phyloP scores from a whole-genome alignment of 768 basidiomycete species.

The Dioszegia hungarica region DNA sequence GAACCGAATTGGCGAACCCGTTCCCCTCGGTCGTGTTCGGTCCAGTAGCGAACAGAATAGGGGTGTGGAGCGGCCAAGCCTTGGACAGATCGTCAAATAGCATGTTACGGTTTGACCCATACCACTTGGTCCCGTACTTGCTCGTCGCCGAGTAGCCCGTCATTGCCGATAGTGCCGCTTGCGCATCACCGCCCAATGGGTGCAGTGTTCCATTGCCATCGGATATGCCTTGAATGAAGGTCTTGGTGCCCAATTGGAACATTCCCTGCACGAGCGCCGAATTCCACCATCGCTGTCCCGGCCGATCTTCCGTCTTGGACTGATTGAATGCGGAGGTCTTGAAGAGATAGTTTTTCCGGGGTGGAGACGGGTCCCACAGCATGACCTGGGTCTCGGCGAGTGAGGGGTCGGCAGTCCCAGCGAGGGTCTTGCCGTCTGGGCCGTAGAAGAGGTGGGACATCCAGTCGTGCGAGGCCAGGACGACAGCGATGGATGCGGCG shows the following conservation, averaged over 20 bases:
- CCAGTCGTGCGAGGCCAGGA: constrained; percentile 23
- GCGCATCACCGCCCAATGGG: not conserved
- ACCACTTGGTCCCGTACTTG: not conserved
- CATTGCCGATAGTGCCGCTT: constrained; percentile 1
- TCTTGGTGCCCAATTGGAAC: not conserved
- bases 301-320: constrained; percentile 14
- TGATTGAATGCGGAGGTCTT: constrained; percentile 8
- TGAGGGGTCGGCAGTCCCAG: not conserved
- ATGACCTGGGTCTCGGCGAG: not conserved
- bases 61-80: constrained; percentile 1
- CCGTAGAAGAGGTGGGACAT: constrained; percentile 18
- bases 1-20: not conserved
- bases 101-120: not conserved
- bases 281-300: constrained; percentile 17
- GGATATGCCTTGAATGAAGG: constrained; percentile 1
- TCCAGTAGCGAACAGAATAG: constrained; percentile 6
- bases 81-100: not conserved
- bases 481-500: constrained; percentile 24
- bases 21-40: not conserved
- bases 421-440: constrained; percentile 16
- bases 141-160: constrained; percentile 7
- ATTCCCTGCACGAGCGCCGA: constrained; percentile 11
- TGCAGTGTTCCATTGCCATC: not conserved
- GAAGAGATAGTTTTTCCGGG: not conserved
- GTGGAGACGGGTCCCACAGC: constrained; percentile 8